A percentile compares a stretch with the other conserved stretches of the same genome.
phyloP scores from a whole-genome alignment of 768 basidiomycete genomes.

The Omphalotus guepiniiformis region DNA sequence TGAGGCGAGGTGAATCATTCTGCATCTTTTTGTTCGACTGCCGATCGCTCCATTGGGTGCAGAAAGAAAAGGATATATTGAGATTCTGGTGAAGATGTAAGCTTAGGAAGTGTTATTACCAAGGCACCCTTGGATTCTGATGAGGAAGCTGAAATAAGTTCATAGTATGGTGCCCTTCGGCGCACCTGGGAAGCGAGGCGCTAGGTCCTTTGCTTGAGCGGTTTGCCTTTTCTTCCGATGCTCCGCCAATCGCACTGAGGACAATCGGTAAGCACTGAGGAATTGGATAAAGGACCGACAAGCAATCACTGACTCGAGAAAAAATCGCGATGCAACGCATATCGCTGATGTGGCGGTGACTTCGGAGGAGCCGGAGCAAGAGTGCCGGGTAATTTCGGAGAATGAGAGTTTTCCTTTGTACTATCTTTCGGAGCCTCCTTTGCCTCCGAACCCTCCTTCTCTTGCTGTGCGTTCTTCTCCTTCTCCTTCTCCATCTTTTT shows the following conservation, averaged over 20 bases:
- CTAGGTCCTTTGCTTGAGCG: constrained; percentile 64
- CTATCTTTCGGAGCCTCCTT: constrained; percentile 36
- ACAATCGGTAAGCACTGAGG: constrained; percentile 1
- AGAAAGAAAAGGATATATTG: too few relatives aligned
- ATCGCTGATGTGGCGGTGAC: constrained; percentile 63
- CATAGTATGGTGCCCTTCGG: constrained; percentile 33
- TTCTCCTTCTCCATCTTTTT: constrained; percentile 53
- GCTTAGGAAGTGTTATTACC: too few relatives aligned
- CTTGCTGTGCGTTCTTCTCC: constrained; percentile 43
- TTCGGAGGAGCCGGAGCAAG: constrained; percentile 28
- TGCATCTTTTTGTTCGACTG: too few relatives aligned
- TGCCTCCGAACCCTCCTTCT: constrained; percentile 35
- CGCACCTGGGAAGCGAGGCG: constrained; percentile 64
- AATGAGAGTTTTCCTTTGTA: constrained; percentile 31
- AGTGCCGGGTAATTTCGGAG: constrained; percentile 25
- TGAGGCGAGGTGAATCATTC: too few relatives aligned
- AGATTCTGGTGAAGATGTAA: too few relatives aligned
- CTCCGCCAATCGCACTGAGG: constrained; percentile 66
- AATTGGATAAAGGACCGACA: not conserved
- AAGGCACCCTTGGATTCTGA: too few relatives aligned
- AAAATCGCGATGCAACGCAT: constrained; percentile 76
- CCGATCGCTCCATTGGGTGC: too few relatives aligned
- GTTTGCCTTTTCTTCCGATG: constrained; percentile 66
- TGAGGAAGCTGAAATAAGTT: too few relatives aligned
- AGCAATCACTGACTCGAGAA: constrained; percentile 47